A percentile compares a stretch with the other conserved stretches of the same genome.
Evolutionary conservation across 2,329 filamentous ascomycete species (phyloP).

Genomic region (Diaporthe batatas): DNA sequence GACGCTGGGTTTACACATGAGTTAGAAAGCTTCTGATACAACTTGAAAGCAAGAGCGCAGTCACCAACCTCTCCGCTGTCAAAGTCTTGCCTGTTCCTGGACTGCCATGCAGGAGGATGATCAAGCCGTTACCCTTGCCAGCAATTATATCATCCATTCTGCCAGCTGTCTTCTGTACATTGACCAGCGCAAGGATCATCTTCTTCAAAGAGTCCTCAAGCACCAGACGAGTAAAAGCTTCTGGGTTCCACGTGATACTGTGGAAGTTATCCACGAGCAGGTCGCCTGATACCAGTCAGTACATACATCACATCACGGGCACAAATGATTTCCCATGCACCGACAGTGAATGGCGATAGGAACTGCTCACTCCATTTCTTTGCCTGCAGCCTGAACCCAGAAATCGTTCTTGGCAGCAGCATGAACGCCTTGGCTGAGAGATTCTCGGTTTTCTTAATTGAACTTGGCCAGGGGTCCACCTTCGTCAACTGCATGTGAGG

Average conservation of each 20-base stretch:
- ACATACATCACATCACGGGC: too few species aligned
- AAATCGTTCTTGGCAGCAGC: conserved; percentile 12
- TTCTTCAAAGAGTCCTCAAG: conserved; percentile 46
- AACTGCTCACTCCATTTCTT: conserved; percentile 21
- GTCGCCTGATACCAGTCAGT: conserved; percentile 22
- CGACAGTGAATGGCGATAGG: rapidly evolving
- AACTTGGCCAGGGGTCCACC: not conserved
- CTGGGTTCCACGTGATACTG: conserved; percentile 44
- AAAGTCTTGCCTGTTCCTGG: conserved; percentile 55
- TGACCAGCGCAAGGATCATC: conserved; percentile 48
- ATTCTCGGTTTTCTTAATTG: not conserved
- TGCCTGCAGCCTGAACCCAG: not conserved
- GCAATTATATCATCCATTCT: conserved; percentile 51
- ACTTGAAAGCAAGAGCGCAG: rapidly evolving
- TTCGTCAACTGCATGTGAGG: not conserved
- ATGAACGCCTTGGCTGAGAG: not conserved
- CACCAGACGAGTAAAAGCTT: conserved; percentile 44
- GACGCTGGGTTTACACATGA: conserved; percentile 41
- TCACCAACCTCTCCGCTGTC: conserved; percentile 49
- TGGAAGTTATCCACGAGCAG: conserved; percentile 44
- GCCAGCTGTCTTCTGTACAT: conserved; percentile 43
- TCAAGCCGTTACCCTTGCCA: conserved; percentile 52
- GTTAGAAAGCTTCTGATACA: too few species aligned
- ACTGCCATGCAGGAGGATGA: conserved; percentile 52
- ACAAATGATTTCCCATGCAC: too few species aligned